Base-by-base conservation (phyloP, 768 basidiomycete genomes). In the Termitomyces sp. region DNA sequence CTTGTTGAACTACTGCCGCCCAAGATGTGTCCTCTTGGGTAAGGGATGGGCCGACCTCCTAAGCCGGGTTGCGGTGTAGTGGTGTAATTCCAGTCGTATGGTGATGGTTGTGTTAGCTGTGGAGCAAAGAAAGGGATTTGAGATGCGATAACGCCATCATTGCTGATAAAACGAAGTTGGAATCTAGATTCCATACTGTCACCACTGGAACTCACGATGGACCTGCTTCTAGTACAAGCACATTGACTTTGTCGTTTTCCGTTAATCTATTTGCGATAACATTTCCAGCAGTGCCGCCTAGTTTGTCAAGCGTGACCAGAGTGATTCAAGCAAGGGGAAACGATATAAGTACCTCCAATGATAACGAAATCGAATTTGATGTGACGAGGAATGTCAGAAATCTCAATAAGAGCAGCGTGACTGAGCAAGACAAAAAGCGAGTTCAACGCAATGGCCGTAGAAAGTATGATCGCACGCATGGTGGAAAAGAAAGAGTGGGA, bases 81-180 rank as follows among this genome's bases (percentile, higher is more conserved):
- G 10, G 69, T 70, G 53, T 61, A 71, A 52, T 71, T 70, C 69
- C 69, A 70, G 32, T 70, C 63, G 52, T 57, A 66, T 1, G 55
- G 50, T 8, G 69, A 43, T 10, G 52, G 51, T 13, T 49, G 41
- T 28, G 57, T 30, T 10, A 62, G 38, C 35, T 58, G 36, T 48
- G 60, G 44, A 33, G 41, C 57, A 35, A 60, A 58, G 51, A 66
- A 61, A 18, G 59, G 50, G 59, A 59, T 66, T 67, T 68, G 48
- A 3, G 59, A 52, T n/a, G 30, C 6, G 26, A 55, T 38, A 9
- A 63, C 59, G 26, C 61, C 62, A 43, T 68, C 66, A 64, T 53
- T 41, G 4, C 56, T 57, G 26, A 23, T 51, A 1, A 47, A 28
- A 20, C 18, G 55, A 44, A 40, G n/a, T 57, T 16, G 58, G 40